Conservation (phyloP, 164 flowering plant genomes). For the Platanus orientalis region DNA sequence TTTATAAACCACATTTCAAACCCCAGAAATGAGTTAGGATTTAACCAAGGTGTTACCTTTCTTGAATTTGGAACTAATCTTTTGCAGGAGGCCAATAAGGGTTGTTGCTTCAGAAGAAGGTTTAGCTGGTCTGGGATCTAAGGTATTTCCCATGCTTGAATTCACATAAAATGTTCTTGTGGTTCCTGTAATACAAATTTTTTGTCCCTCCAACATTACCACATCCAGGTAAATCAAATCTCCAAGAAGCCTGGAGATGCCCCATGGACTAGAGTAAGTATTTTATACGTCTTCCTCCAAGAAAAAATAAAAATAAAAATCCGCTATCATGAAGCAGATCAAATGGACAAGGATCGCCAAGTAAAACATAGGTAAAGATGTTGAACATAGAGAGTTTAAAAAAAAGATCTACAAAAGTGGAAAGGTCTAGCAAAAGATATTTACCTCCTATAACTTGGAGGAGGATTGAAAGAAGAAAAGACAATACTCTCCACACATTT, state of each 20-base stretch:
- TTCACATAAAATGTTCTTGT: constrained; percentile 80
- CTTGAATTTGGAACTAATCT: constrained; percentile 84
- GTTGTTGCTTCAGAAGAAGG: constrained; percentile 70
- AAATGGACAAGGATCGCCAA: constrained; percentile 1
- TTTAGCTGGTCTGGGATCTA: constrained; percentile 75
- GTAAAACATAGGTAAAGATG: not conserved
- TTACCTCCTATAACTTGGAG: constrained; percentile 93
- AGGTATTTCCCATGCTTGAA: constrained; percentile 62
- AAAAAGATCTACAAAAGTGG: not conserved
- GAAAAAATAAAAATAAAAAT: too few relatives aligned
- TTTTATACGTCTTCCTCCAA: not conserved
- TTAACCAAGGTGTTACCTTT: constrained; percentile 47
- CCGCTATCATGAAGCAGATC: not conserved
- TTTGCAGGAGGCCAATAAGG: constrained; percentile 83
- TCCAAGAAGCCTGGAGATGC: constrained; percentile 75
- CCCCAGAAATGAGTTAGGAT: not conserved
- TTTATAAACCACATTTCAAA: not conserved
- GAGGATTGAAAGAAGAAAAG: constrained; percentile 94
- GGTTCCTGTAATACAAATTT: constrained; percentile 79
- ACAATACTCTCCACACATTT: constrained; percentile 83
- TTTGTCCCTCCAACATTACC: constrained; percentile 74
- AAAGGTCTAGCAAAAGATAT: constrained; percentile 1
- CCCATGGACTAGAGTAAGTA: not conserved
- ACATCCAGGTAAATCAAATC: constrained; percentile 95
- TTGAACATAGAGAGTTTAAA: not conserved